phyloP scores from a whole-genome alignment of 768 basidiomycete genomes.

The Phaeolepiota aurea region DNA sequence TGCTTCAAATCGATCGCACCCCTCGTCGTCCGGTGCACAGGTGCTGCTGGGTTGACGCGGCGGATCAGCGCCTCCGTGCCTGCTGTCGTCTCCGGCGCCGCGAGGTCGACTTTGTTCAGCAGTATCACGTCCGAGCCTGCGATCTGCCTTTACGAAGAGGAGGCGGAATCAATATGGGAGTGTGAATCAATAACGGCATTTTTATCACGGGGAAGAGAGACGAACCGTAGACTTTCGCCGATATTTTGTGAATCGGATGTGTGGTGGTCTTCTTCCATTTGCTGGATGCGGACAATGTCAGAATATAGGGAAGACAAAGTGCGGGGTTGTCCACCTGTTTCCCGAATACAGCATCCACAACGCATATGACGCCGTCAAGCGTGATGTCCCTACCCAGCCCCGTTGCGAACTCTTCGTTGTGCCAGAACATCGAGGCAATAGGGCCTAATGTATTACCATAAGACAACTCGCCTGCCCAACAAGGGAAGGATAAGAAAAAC shows the following conservation, averaged over 20 bases:
- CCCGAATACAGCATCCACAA: slow-evolving; percentile 87
- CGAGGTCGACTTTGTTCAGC: slow-evolving; percentile 87
- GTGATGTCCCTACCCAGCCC: slow-evolving; percentile 64
- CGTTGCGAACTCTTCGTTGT: slow-evolving; percentile 70
- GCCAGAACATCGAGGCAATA: slow-evolving; percentile 83
- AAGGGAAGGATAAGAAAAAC: slow-evolving; percentile 6
- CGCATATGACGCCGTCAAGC: slow-evolving; percentile 86
- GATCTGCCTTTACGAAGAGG: slow-evolving; percentile 76
- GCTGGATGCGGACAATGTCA: slow-evolving; percentile 32
- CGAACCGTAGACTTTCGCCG: slow-evolving; percentile 76
- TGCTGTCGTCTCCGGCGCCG: slow-evolving; percentile 31
- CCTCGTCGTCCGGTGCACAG: slow-evolving; percentile 63
- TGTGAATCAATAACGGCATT: not conserved
- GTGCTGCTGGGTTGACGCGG: slow-evolving; percentile 72
- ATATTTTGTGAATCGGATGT: slow-evolving; percentile 32
- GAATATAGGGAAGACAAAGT: slow-evolving; percentile 3
- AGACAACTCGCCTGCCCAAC: not conserved
- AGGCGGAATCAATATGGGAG: not conserved
- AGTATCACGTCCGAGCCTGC: slow-evolving; percentile 88
- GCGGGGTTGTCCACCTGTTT: slow-evolving; percentile 30
- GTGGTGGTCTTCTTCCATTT: slow-evolving; percentile 76
- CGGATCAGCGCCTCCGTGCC: slow-evolving; percentile 54
- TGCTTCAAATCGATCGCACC: slow-evolving; percentile 66
- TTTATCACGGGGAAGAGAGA: slow-evolving; percentile 2
- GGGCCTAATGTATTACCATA: slow-evolving; percentile 44